A percentile compares a stretch with the other conserved stretches of the same genome.
Conservation (phyloP, 805 yeast genomes). For the Teunomyces cretensis region DNA sequence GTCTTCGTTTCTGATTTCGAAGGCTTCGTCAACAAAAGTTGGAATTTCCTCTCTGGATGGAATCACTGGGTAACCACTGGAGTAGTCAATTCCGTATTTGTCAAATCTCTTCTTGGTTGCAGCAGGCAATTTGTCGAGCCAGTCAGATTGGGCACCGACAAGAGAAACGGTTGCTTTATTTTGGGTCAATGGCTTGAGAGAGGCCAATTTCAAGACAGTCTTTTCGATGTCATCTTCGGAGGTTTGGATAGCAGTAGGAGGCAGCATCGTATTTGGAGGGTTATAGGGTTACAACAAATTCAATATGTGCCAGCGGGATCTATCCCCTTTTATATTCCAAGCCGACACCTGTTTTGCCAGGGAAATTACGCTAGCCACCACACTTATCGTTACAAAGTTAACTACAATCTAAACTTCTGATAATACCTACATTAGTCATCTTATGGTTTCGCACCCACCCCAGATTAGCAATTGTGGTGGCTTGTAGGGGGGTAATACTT, state of each 20-base stretch:
- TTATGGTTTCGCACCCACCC: not conserved
- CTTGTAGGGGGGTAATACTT: not conserved
- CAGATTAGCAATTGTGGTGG: conserved; percentile 1
- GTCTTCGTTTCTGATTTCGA: conserved; percentile 33
- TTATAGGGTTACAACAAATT: no score
- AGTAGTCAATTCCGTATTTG: conserved; percentile 35
- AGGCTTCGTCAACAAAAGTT: conserved; percentile 40
- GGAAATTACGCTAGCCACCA: not conserved
- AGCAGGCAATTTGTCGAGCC: conserved; percentile 18
- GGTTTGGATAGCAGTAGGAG: conserved; percentile 6
- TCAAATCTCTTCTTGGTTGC: conserved; percentile 28
- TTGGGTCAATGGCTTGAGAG: conserved; percentile 6
- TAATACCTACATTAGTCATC: not conserved
- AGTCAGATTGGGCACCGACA: conserved; percentile 7
- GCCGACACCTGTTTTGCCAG: no score
- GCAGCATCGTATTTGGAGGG: conserved; percentile 2
- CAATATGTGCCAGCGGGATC: not conserved
- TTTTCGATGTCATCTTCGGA: conserved; percentile 5
- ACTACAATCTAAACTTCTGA: not conserved
- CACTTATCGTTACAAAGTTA: not conserved
- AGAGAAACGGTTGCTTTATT: not conserved
- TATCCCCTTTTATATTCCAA: not conserved
- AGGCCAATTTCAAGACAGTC: conserved; percentile 6
- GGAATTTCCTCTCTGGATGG: conserved; percentile 35
- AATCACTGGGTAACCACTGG: conserved; percentile 40